Base-by-base conservation (phyloP, 2,329 filamentous ascomycete genomes). In the Penicillium decumbens region DNA sequence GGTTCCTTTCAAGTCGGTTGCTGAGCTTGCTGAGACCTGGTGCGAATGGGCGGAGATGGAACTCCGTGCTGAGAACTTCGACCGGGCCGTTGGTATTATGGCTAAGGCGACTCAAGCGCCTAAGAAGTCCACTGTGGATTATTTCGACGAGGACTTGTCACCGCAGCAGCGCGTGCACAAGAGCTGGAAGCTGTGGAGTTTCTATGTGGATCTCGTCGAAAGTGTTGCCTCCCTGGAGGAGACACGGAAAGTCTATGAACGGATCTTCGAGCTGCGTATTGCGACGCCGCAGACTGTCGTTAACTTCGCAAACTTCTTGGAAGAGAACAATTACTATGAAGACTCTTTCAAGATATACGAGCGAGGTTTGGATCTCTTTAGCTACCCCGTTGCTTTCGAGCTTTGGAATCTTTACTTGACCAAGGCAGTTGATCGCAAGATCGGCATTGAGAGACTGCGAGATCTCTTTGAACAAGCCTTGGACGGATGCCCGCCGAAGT, bases 1-100 rank as follows among this genome's bases (percentile, higher is more conserved):
- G 66, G 93, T 98, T 1, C 91, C 92, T 0, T 98, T 95, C 78
- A 97, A 95, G 66, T 95, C 91, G 0, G 92, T 98, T n/a, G 84
- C 88, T 27, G 93, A 98, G 71, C 79, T 98, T 50, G 93, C 93
- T 18, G 93, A 98, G 64, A 95, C 93, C 80, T 98, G 93, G 93
- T 95, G 95, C 56, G 90, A 95, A 72, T 98, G 93, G 92, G 92
- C 95, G 1, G 92, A 98, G 71, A 89, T 98, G 87, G 93, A 98
- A 69, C 78, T 98, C 42, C 87, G 93, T 42, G 90, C 90, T 63
- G 91, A 97, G 64, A 95, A 97, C 65, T 96, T 97, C 57, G 91
- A 97, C 66, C 87, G 88, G 63, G 93, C 95, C 3, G 86, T 96
- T 55, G 86, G 87, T 53, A 92, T 98, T 66, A 96, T 98, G 91